Evolutionary conservation across 2,329 filamentous ascomycete species (phyloP).

Genomic region (Chalaropsis thielavioides): DNA sequence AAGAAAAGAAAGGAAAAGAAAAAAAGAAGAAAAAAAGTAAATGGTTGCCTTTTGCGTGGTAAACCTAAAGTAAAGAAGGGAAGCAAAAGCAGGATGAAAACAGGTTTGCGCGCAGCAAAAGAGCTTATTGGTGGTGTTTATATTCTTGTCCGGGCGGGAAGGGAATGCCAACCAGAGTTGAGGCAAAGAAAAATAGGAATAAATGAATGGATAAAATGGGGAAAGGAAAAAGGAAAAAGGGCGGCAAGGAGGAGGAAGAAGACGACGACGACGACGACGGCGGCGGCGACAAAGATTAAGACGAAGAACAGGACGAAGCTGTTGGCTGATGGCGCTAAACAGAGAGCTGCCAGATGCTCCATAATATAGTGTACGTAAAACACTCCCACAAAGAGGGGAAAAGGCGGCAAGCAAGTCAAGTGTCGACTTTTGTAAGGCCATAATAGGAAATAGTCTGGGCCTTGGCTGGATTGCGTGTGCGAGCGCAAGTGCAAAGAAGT

Average conservation of each 20-base stretch:
- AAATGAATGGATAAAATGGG: too few relatives aligned
- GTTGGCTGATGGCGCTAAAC: background rate
- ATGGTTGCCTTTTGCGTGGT: background rate
- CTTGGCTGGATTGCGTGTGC: background rate
- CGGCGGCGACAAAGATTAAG: too few relatives aligned
- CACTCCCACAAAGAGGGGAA: too few relatives aligned
- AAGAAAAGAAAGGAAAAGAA: background rate
- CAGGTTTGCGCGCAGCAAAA: background rate
- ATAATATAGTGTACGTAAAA: too few relatives aligned
- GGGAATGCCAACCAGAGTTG: background rate
- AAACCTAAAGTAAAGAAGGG: background rate
- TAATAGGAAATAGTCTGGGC: background rate
- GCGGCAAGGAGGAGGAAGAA: background rate
- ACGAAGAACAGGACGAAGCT: too few relatives aligned
- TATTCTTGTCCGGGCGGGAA: background rate
- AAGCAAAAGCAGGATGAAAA: background rate
- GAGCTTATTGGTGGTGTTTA: background rate
- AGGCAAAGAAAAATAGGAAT: background rate
- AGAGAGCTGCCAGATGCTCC: background rate
- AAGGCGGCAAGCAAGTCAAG: background rate
- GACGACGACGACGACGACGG: too few relatives aligned
- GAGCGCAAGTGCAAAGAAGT: background rate
- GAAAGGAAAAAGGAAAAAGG: background rate
- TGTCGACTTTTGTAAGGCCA: background rate
- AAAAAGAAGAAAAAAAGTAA: background rate